Percentiles rank a stretch among this genome's conserved stretches.
phyloP scores from a whole-genome alignment of 2,329 filamentous ascomycete genomes.

The Pseudogymnoascus sp. region DNA sequence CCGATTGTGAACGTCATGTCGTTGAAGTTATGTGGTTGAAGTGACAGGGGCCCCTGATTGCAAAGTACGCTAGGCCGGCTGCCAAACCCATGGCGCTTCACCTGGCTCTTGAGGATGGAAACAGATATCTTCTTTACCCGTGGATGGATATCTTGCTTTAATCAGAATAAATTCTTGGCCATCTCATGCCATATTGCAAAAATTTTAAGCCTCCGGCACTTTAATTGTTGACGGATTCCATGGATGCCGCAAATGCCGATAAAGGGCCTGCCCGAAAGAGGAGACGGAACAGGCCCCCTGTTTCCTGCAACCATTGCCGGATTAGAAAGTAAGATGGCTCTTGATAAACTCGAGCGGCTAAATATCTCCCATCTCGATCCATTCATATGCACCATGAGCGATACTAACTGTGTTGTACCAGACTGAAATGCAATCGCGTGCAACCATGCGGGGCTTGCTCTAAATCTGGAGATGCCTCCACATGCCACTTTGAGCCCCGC shows the following conservation, averaged over 20 bases:
- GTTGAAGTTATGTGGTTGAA: not conserved
- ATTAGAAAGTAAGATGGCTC: not conserved
- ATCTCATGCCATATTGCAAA: not conserved
- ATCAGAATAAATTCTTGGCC: not conserved
- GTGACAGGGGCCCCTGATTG: not conserved
- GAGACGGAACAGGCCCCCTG: not conserved
- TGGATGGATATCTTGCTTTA: not conserved
- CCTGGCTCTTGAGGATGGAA: not conserved
- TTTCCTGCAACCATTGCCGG: constrained; percentile 6
- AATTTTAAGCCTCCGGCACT: not conserved
- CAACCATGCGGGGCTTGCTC: constrained; percentile 16
- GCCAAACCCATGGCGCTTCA: not conserved
- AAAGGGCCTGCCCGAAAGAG: constrained; percentile 2
- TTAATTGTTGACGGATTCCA: not conserved
- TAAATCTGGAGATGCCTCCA: constrained; percentile 13
- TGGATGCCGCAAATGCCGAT: not conserved
- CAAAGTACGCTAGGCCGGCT: not conserved
- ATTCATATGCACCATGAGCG: not conserved
- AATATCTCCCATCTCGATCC: not conserved
- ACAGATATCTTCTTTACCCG: not conserved
- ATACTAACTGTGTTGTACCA: not conserved
- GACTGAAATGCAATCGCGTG: constrained; percentile 9
- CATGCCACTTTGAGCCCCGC: constrained; percentile 12
- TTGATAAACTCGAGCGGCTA: not conserved
- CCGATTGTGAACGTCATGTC: not conserved